These are phyloP conservation scores for Metschnikowia vanudenii DNA, from an alignment of 805 yeast genomes.

Conservation along the genomic window DNA sequence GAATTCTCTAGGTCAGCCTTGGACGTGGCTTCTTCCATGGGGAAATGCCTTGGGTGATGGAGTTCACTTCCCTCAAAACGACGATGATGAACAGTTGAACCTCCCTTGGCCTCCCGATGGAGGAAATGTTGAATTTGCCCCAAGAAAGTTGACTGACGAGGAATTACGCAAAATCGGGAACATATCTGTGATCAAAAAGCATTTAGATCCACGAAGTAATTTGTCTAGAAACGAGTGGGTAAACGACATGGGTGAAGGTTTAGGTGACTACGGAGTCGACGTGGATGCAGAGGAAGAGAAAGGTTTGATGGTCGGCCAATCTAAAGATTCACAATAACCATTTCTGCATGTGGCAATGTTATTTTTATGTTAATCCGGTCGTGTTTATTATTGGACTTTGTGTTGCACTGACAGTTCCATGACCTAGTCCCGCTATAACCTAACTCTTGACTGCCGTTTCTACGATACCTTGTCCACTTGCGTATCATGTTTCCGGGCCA, in stretches of 20 bases:
- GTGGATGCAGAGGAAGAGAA: conserved; percentile 52
- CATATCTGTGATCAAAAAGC: conserved; percentile 27
- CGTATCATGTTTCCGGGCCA: too few relatives aligned
- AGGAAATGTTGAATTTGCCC: conserved; percentile 40
- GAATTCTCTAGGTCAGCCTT: conserved; percentile 58
- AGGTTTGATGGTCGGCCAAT: conserved; percentile 8
- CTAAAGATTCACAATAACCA: background rate
- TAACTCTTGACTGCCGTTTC: too few relatives aligned
- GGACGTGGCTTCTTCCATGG: conserved; percentile 73
- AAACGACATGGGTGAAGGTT: conserved; percentile 78
- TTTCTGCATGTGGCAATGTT: too few relatives aligned
- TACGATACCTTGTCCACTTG: too few relatives aligned
- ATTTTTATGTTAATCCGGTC: too few relatives aligned
- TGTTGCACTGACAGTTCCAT: too few relatives aligned
- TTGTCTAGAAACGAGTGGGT: conserved; percentile 55
- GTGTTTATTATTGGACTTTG: too few relatives aligned
- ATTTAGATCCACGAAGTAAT: conserved; percentile 38
- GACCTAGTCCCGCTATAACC: too few relatives aligned
- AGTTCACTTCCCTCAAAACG: conserved; percentile 47
- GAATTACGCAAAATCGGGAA: conserved; percentile 18
- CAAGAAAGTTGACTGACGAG: conserved; percentile 15
- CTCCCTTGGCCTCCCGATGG: conserved; percentile 96
- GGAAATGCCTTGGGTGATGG: conserved; percentile 64
- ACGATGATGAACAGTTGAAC: conserved; percentile 61
- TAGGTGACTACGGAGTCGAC: conserved; percentile 89